Evolutionary conservation across 139 green algal species (phyloP).

Genomic region (Astrephomene gubernaculifera): DNA sequence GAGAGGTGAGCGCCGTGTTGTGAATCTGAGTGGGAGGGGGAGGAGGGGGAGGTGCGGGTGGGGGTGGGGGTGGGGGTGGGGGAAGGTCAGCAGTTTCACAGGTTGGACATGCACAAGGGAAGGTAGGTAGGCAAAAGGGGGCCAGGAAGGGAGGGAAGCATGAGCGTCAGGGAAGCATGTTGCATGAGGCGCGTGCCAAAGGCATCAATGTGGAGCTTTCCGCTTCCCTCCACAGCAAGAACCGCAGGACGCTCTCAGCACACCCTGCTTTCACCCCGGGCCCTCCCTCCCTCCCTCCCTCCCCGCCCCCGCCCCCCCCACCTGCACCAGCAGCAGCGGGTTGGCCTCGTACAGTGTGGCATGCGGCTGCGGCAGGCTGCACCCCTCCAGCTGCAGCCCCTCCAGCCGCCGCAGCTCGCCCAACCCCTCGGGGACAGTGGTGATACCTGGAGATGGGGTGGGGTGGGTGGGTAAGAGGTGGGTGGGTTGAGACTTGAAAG

Average conservation of each 20-base stretch:
- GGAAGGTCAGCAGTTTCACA: no score
- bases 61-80: background rate
- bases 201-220: no score
- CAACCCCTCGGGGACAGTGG: constrained; percentile 37
- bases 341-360: constrained; percentile 58
- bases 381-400: constrained; percentile 66
- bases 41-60: background rate
- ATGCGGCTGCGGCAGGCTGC: constrained; percentile 42
- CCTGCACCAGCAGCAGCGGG: constrained; percentile 67
- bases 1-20: constrained; percentile 48
- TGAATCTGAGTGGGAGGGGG: constrained; percentile 39
- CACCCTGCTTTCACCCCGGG: no score
- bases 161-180: no score
- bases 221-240: no score
- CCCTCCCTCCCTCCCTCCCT: background rate
- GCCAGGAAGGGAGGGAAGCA: no score
- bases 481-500: background rate
- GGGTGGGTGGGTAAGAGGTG: background rate
- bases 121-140: no score
- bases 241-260: no score
- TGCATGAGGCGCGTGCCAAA: no score
- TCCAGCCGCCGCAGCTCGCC: constrained; percentile 59
- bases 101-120: no score
- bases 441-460: constrained; percentile 39
- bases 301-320: background rate